phyloP scores from a whole-genome alignment of 2,329 filamentous ascomycete species.

The Verticillium isaacii region DNA sequence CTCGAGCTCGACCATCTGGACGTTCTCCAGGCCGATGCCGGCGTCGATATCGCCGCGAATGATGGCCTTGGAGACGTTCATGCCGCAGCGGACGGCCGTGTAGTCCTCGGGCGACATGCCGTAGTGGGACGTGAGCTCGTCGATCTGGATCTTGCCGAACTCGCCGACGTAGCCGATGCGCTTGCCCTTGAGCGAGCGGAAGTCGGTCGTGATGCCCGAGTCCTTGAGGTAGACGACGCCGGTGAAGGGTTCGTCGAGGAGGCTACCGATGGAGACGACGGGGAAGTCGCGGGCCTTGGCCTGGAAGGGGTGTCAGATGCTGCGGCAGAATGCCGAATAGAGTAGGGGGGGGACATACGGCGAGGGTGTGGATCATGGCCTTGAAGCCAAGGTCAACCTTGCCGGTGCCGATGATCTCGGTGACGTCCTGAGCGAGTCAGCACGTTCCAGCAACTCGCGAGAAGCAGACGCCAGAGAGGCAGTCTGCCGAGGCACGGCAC shows the following conservation, averaged over 20 bases:
- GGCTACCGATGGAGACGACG: constrained; percentile 65
- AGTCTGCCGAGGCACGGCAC: constrained; percentile 13
- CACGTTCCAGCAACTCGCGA: too few relatives aligned
- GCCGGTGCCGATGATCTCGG: constrained; percentile 72
- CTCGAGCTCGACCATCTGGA: constrained; percentile 78
- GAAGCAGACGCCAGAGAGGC: not conserved
- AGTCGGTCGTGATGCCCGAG: constrained; percentile 70
- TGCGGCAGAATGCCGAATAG: fast-evolving
- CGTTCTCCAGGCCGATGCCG: constrained; percentile 73
- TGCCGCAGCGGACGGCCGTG: constrained; percentile 72
- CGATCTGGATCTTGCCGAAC: constrained; percentile 80
- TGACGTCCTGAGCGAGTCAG: constrained; percentile 56
- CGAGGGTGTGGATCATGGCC: constrained; percentile 79
- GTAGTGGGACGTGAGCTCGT: constrained; percentile 74
- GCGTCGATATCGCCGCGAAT: constrained; percentile 69
- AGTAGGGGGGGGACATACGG: constrained; percentile 36
- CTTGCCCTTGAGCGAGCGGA: constrained; percentile 70
- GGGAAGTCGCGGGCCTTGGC: constrained; percentile 74
- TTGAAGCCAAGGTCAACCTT: constrained; percentile 79
- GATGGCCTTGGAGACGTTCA: constrained; percentile 77
- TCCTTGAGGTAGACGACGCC: constrained; percentile 73
- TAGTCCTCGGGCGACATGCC: constrained; percentile 70
- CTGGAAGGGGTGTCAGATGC: constrained; percentile 24
- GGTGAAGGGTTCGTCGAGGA: constrained; percentile 77
- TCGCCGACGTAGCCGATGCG: constrained; percentile 76